Conservation (phyloP, 2,329 filamentous ascomycete genomes). For the Paracamarosporium sp. region DNA sequence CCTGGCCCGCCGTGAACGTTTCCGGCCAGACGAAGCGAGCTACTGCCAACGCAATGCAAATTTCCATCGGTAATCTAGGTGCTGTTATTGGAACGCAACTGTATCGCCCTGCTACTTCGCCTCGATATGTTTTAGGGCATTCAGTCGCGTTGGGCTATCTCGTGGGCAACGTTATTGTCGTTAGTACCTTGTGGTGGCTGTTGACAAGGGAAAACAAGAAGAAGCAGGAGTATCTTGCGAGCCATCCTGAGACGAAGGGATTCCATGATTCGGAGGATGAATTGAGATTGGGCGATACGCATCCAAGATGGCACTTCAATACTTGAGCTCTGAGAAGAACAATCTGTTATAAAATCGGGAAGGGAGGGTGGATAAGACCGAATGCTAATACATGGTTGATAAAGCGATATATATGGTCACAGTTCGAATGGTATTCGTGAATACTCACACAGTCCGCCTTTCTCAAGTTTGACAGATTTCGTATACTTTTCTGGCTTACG, state of each 20-base stretch:
- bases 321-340: constrained; percentile 21
- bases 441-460: no score
- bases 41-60: constrained; percentile 57
- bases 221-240: constrained; percentile 32
- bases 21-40: constrained; percentile 61
- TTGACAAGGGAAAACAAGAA: constrained; percentile 39
- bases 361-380: not conserved
- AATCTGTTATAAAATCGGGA: not conserved
- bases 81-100: constrained; percentile 48
- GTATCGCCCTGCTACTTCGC: constrained; percentile 41
- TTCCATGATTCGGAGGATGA: constrained; percentile 42
- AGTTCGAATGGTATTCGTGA: not conserved
- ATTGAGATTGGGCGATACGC: constrained; percentile 37
- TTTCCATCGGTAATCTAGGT: constrained; percentile 57
- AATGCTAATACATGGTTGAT: not conserved
- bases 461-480: no score
- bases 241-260: constrained; percentile 31
- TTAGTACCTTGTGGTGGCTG: constrained; percentile 36
- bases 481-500: not conserved
- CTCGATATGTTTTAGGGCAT: constrained; percentile 45
- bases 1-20: constrained; percentile 62
- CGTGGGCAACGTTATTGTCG: constrained; percentile 39
- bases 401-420: not conserved
- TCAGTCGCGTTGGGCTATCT: constrained; percentile 45
- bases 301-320: constrained; percentile 47